These are phyloP conservation scores for Phytopythium helicoides DNA, from an alignment of 352 stramenopile genomes.

Conservation along the genomic window DNA sequence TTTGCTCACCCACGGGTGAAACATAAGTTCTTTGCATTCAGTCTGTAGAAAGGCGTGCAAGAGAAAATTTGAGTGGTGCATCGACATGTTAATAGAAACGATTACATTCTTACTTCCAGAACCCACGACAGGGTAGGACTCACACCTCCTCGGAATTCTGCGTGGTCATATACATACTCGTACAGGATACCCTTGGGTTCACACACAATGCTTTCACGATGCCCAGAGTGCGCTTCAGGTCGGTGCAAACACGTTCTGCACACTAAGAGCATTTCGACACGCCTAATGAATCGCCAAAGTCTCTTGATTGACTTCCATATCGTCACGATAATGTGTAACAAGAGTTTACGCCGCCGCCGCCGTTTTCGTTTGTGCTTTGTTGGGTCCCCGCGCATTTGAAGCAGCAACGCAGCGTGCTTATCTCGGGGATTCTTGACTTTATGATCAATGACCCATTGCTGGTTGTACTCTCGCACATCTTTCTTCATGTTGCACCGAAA, in stretches of 20 bases:
- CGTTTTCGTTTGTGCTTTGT: constrained; percentile 10
- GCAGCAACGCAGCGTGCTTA: constrained; percentile 38
- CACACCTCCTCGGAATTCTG: constrained; percentile 53
- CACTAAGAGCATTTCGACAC: constrained; percentile 51
- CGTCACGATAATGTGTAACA: constrained; percentile 22
- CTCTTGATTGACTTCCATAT: constrained; percentile 39
- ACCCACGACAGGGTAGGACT: constrained; percentile 66
- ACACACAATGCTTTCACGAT: constrained; percentile 61
- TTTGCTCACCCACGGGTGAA: constrained; percentile 72
- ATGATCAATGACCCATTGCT: constrained; percentile 61
- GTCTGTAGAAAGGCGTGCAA: constrained; percentile 50
- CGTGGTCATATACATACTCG: constrained; percentile 80
- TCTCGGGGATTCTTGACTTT: constrained; percentile 40
- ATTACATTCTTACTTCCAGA: constrained; percentile 38
- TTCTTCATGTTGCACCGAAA: constrained; percentile 64
- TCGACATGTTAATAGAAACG: not conserved
- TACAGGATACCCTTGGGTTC: constrained; percentile 81
- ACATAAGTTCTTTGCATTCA: constrained; percentile 75
- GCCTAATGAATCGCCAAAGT: constrained; percentile 48
- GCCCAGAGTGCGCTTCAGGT: constrained; percentile 25
- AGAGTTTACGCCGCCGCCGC: constrained; percentile 18
- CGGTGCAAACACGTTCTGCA: constrained; percentile 63
- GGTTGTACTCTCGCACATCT: constrained; percentile 53
- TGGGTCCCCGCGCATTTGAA: constrained; percentile 53
- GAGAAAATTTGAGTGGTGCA: too few relatives aligned